phyloP scores from a whole-genome alignment of 164 flowering plant genomes.

The Piper longum region DNA sequence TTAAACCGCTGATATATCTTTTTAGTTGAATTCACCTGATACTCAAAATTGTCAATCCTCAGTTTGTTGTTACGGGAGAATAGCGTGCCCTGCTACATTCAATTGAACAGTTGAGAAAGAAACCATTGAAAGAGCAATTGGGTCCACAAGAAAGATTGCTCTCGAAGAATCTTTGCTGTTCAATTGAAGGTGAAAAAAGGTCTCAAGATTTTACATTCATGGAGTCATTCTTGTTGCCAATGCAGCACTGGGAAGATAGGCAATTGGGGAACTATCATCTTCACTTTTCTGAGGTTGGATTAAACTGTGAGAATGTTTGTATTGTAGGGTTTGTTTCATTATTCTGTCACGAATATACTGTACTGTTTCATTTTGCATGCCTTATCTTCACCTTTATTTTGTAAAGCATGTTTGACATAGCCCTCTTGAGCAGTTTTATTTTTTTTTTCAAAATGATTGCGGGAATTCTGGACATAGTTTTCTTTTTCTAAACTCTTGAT shows the following conservation, averaged over 20 bases:
- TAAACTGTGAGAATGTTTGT: not conserved
- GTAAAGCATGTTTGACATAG: too few species aligned
- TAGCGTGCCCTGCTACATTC: conserved; percentile 56
- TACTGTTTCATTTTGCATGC: too few species aligned
- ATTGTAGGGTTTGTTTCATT: too few species aligned
- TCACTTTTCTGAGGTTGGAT: conserved; percentile 66
- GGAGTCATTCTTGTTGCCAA: conserved; percentile 70
- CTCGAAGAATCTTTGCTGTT: conserved; percentile 56
- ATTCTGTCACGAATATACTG: too few species aligned
- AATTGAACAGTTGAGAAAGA: conserved; percentile 64
- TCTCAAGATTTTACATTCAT: conserved; percentile 51
- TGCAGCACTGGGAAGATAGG: conserved; percentile 83
- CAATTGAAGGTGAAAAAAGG: conserved; percentile 47
- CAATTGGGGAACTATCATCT: conserved; percentile 79
- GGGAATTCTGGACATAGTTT: too few species aligned
- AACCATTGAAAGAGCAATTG: conserved; percentile 84
- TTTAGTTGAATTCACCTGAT: not conserved
- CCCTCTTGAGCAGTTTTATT: too few species aligned
- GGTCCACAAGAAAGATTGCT: conserved; percentile 85
- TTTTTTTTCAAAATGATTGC: too few species aligned
- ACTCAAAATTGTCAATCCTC: conserved; percentile 5
- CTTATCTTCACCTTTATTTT: too few species aligned
- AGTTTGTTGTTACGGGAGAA: conserved; percentile 83
- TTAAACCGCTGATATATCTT: too few species aligned
- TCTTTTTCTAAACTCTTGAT: too few species aligned